Base-by-base conservation (phyloP, 768 basidiomycete genomes). In the Auriscalpium microsporum region DNA sequence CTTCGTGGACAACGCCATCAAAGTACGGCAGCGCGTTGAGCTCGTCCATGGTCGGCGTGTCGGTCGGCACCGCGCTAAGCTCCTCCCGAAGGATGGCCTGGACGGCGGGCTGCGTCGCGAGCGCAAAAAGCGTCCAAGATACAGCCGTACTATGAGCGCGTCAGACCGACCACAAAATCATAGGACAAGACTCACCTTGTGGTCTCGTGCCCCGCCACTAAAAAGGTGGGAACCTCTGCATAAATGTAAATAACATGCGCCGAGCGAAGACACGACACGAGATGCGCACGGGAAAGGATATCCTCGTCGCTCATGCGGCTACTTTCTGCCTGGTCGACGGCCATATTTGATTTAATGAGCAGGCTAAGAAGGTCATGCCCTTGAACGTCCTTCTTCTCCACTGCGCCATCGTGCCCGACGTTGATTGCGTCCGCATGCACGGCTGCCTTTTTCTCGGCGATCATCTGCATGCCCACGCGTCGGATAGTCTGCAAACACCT, bases 31-130 rank as follows among this genome's bases (percentile, higher is more conserved):
- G 72, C 5, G 76, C 71, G 54, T 79, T 78, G 1, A 90, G 75
- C 35, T 83, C 76, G 36, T 90, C 87, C 82, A 88, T 86, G 4
- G 76, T 75, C 2, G 86, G 86, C 1, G 68, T 78, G 10, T 85
- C 79, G 0, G 79, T 81, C 0, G 72, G 62, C 11, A 84, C 69
- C 0, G 68, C 62, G 8, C 78, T 65, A 1, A 85, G 70, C 62
- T 90, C 86, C 1, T 78, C 73, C 0, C 85, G 75, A 0, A 90
- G 74, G 57, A 78, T 78, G 9, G 61, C 68, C 58, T 88, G 85
- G 4, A 78, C 67, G 1, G 74, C 69, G 0, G 73, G 73, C 44
- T 78, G 58, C 56, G 77, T 71, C 0, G 78, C 69, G 8, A 89
- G 71, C 1, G 78, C 76, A 60, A 73, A 84, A 0, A 88, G 66